Percentiles rank a stretch among this genome's conserved stretches.
Evolutionary conservation across 257 asterid genomes (phyloP).

Genomic region (Echium plantagineum): DNA sequence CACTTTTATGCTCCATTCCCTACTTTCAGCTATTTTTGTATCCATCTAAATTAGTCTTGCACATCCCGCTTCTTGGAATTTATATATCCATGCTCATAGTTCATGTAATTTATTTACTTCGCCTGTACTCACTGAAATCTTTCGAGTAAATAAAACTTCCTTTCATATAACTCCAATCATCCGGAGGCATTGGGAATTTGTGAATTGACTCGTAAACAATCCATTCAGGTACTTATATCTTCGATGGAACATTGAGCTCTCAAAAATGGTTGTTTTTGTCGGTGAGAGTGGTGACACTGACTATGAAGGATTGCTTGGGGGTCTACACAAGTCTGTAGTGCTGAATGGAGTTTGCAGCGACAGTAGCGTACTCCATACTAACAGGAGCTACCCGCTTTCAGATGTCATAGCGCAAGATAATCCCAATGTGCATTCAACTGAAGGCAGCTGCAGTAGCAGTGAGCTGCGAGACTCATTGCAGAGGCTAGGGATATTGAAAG

Average conservation of each 20-base stretch:
- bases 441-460: conserved; percentile 31
- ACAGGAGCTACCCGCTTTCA: conserved; percentile 66
- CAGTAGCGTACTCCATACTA: conserved; percentile 49
- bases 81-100: too few species aligned
- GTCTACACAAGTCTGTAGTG: conserved; percentile 71
- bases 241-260: conserved; percentile 93
- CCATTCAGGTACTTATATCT: conserved; percentile 67
- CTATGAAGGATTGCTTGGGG: conserved; percentile 89
- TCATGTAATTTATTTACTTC: not conserved
- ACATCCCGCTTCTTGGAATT: too few species aligned
- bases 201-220: not conserved
- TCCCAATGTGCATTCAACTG: conserved; percentile 47
- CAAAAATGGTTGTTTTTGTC: conserved; percentile 76
- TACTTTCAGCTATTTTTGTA: too few species aligned
- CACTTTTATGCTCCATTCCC: too few species aligned
- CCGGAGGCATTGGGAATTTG: not conserved
- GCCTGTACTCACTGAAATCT: not conserved
- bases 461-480: conserved; percentile 48
- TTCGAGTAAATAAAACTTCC: too few species aligned
- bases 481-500: conserved; percentile 36
- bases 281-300: conserved; percentile 99
- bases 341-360: conserved; percentile 59
- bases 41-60: too few species aligned
- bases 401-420: conserved; percentile 58
- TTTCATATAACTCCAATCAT: not conserved